Percentiles rank a stretch among this genome's conserved stretches.
These are phyloP conservation scores for Psilocybe sp. DNA, from an alignment of 768 basidiomycete genomes.

Conservation along the genomic window DNA sequence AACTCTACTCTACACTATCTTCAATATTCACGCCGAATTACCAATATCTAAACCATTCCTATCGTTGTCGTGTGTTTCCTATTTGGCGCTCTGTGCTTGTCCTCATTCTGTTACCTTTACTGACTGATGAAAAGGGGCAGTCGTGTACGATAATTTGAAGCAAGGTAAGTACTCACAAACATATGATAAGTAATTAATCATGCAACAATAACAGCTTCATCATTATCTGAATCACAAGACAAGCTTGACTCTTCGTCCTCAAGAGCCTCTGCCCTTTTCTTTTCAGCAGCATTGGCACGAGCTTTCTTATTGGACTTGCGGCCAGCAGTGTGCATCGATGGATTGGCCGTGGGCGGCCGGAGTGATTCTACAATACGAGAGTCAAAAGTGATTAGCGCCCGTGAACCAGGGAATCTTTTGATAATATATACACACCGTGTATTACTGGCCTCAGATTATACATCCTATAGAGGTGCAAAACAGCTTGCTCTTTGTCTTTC, in stretches of 20 bases:
- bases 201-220: too few relatives aligned
- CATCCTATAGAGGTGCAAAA: slow-evolving; percentile 78
- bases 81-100: not conserved
- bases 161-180: too few relatives aligned
- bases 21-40: slow-evolving; percentile 2
- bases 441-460: slow-evolving; percentile 70
- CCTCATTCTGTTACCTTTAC: too few relatives aligned
- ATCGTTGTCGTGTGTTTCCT: not conserved
- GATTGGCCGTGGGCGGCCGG: slow-evolving; percentile 39
- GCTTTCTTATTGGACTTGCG: slow-evolving; percentile 39
- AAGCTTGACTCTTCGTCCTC: slow-evolving; percentile 4
- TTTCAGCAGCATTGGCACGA: slow-evolving; percentile 10
- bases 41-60: not conserved
- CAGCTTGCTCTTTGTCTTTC: slow-evolving; percentile 92
- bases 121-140: too few relatives aligned
- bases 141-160: too few relatives aligned
- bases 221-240: not conserved
- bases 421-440: slow-evolving; percentile 37
- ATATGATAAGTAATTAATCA: too few relatives aligned
- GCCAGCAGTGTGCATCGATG: slow-evolving; percentile 41
- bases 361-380: slow-evolving; percentile 32
- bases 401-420: not conserved
- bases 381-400: not conserved
- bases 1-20: not conserved
- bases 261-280: slow-evolving; percentile 6